Evolutionary conservation across 306 rosid genomes (phyloP), one percentile per base, ranked within the genome.

Genomic region (Trifolium pratense): DNA sequence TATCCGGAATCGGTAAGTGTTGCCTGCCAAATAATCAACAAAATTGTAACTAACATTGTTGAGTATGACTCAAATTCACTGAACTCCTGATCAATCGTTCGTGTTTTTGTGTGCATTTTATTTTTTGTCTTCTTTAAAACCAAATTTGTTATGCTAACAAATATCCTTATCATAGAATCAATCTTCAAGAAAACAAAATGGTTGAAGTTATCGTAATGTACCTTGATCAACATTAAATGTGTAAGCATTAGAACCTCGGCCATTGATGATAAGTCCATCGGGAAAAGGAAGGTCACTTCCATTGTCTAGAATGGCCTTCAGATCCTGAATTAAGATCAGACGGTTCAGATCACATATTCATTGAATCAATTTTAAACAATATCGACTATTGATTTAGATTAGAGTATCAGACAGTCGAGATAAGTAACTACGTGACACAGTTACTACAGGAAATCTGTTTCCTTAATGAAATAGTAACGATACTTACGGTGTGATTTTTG

Each of bases 211-310:
- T 37, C 32, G 59, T 57, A 40, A 5, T 43, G 53, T 68, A 75
- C 97, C 98, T 86, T 93, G 97, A 75, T 93, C 92, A 67, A 93
- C 91, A 0, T 84, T 80, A 77, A 86, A 89, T 20, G 96, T 78
- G 76, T 71, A 68, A 10, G 81, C 97, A 75, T 87, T 86, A 49
- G 90, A 81, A 71, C 91, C 93, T 6, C 82, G 97, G 12, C 97
- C 98, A 78, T 93, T 93, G 81, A 93, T 86, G 63, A 91, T 77
- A 63, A 93, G 88, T 9, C 97, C 98, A 29, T 93, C 96, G 5
- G 97, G 96, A 79, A 89, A 85, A 34, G 98, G 96, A 80, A 93
- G 97, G 75, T 85, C 87, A 36, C 83, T 78, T 39, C 98, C 98
- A 73, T 86, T 36, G 48, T 93, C 97, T 65, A 93, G 81, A 76